Evolutionary conservation across 768 basidiomycete genomes (phyloP).

Genomic region (Porphyrellus cyaneotinctus): DNA sequence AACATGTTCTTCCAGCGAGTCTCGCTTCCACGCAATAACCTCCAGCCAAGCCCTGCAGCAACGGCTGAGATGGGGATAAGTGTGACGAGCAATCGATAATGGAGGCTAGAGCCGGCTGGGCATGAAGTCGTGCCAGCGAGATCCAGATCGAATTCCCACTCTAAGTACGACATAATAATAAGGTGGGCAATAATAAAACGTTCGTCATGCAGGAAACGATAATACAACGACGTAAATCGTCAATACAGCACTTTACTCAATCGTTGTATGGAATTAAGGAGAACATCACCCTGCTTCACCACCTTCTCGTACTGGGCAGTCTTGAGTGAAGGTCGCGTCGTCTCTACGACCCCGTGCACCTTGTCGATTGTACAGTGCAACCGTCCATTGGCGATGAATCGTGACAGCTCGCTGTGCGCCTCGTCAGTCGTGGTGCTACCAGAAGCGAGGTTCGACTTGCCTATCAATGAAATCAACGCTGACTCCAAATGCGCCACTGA

Average conservation of each 20-base stretch:
- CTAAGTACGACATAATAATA: no score
- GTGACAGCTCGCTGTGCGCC: constrained; percentile 75
- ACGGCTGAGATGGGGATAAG: constrained; percentile 7
- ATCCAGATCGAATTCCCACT: not conserved
- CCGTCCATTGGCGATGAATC: constrained; percentile 85
- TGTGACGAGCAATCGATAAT: constrained; percentile 4
- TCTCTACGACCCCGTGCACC: constrained; percentile 92
- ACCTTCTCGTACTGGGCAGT: constrained; percentile 89
- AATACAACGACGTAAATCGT: constrained; percentile 1
- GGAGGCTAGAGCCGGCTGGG: no score
- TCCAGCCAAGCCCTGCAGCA: constrained; percentile 6
- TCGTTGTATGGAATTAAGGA: constrained; percentile 83
- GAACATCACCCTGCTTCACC: constrained; percentile 87
- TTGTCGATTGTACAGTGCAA: constrained; percentile 90
- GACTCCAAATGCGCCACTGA: constrained; percentile 87
- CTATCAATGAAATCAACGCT: constrained; percentile 82
- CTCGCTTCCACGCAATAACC: not conserved
- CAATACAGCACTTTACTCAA: constrained; percentile 83
- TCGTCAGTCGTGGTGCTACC: not conserved
- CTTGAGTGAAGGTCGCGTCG: constrained; percentile 72
- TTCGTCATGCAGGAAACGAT: not conserved
- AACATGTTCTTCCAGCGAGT: not conserved
- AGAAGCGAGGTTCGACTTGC: constrained; percentile 41
- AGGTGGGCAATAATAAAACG: not conserved
- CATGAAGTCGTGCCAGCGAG: not conserved